Conservation (phyloP, 176 grass and related monocot genomes). For the Oryza rufipogon region DNA sequence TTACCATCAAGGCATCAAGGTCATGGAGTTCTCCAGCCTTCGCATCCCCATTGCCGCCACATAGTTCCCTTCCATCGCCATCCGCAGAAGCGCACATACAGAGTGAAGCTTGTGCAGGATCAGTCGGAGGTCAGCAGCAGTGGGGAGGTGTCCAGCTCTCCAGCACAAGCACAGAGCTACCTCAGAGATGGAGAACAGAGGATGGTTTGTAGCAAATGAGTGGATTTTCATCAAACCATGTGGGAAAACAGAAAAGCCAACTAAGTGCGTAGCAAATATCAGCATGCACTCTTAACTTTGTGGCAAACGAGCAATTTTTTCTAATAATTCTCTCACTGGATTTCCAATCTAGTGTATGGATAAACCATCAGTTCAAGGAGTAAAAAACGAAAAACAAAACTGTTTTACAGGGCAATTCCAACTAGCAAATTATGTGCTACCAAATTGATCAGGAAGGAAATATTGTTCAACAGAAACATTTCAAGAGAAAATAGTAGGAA, state of each 20-base stretch:
- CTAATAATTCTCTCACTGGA: conserved; percentile 8
- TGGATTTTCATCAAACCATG: too few species aligned
- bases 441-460: background rate
- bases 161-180: too few species aligned
- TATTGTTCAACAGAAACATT: background rate
- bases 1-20: too few species aligned
- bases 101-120: background rate
- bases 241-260: too few species aligned
- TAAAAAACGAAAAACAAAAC: background rate
- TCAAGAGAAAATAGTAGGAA: background rate
- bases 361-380: background rate
- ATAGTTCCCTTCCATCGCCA: background rate
- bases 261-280: too few species aligned
- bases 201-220: too few species aligned
- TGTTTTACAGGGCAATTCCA: background rate
- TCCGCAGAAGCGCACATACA: background rate
- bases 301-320: background rate
- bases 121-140: background rate
- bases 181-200: too few species aligned
- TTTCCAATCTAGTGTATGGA: background rate
- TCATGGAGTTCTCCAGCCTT: too few species aligned
- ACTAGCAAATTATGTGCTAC: background rate
- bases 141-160: background rate
- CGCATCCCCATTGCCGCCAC: too few species aligned
- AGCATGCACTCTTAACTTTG: background rate